Evolutionary conservation across 352 stramenopile genomes (phyloP), one percentile per base, ranked within the genome.

Genomic region (Pythium biforme): DNA sequence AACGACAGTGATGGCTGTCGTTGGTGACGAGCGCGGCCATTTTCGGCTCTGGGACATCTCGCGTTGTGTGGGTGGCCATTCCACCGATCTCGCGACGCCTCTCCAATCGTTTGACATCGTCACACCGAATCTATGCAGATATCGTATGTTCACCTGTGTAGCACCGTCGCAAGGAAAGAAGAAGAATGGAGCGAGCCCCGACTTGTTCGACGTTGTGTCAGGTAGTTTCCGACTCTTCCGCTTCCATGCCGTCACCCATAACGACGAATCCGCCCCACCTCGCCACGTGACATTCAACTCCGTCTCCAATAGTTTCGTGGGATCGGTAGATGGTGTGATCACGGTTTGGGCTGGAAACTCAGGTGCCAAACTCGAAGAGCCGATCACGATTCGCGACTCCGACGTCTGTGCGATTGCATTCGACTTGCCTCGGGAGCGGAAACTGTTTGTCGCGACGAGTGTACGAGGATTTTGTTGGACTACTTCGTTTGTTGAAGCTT

Each of bases 11-110:
- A 53, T 83, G 15, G 83, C 65, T 2, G 78, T 93, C 9, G 94
- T 83, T 33, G 81, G 83, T 3, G 87, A 96, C 51, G 74, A 81
- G 41, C 75, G 64, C 14, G 87, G 84, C 0, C 76, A 92, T 53
- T 91, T 94, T 55, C 86, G 86, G 53, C 66, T 93, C 25, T 96
- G 87, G 87, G 79, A 93, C 20, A 66, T 96, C 62, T 79, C 72
- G 11, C 73, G 75, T 3, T 88, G 77, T 29, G 66, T 82, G 11
- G 75, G 73, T 19, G 65, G 74, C 19, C 72, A 62, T 55, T 69
- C 72, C 6, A 78, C 67, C 31, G 68, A 75, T 29, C 40, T 82
- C 9, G 62, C 64, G 6, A 46, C 52, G 0, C 59, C 77, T 46
- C 46, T 86, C 45, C 78, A 88, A 59, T 76, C 68, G 0, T 88